Base-by-base conservation (phyloP, 2,329 filamentous ascomycete species). In the Akanthomyces muscarius region DNA sequence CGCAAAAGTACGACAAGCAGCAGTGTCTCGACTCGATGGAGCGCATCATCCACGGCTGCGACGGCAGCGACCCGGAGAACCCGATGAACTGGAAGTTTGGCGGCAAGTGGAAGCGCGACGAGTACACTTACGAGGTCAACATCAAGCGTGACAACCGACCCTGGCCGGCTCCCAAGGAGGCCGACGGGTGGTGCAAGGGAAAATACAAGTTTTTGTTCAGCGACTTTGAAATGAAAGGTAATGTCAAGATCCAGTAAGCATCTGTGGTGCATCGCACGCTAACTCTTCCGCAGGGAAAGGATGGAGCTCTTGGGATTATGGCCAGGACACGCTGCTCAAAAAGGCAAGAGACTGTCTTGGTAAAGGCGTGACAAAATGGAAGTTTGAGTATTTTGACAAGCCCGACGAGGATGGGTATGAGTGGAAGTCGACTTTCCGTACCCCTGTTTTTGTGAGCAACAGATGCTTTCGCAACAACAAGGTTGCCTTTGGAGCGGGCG, bases 51-150 rank as follows among this genome's bases (percentile, higher is more conserved):
- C 64, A 74, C 63, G 63, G 65, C 47, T 74, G 72, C 63, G 71
- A 74, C 65, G 62, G 60, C 41, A 64, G 66, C 52, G 67, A 68
- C 50, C 53, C 61, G 1, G 58, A 69, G 25, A 73, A 72, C 64
- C 69, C 69, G 21, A 66, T 74, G 66, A 71, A 74, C 65, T 73
- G 70, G 71, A 72, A 73, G 65, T 66, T 65, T 53, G 71, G 71
- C 48, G 70, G 71, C 25, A 64, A 63, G 52, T 70, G 62, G 23
- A 65, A 66, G 13, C 65, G 64, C 47, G 70, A 68, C 44, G 63
- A 69, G 48, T 68, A 69, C 65, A 71, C 69, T 10, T 72, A 70
- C 60, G 52, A 66, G 51, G 55, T 73, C 52, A 66, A 65, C 58
- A 48, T 65, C 50, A 66, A 61, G 47, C 48, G 65, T n/a, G 42